Conservation (phyloP, 805 yeast genomes). For the Pichia rugopelliculosa region DNA sequence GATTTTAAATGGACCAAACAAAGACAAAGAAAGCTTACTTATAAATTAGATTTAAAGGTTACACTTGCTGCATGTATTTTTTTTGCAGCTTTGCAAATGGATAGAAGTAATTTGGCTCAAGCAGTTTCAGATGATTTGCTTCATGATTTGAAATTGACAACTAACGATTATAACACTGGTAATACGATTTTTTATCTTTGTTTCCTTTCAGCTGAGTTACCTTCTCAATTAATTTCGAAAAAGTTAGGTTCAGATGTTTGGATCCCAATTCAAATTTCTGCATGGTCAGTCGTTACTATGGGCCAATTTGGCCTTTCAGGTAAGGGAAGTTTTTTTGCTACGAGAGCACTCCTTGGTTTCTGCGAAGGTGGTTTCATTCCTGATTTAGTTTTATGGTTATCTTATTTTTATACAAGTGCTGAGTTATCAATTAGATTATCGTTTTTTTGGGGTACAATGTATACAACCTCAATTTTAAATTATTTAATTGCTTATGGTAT, state of each 20-base stretch:
- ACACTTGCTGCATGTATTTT: constrained; percentile 51
- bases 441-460: constrained; percentile 51
- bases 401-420: constrained; percentile 53
- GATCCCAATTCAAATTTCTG: constrained; percentile 50
- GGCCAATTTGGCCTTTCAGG: constrained; percentile 40
- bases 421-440: constrained; percentile 56
- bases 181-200: constrained; percentile 45
- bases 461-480: constrained; percentile 38
- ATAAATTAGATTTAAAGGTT: constrained; percentile 51
- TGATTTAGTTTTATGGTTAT: constrained; percentile 54
- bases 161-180: constrained; percentile 54
- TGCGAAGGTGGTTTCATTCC: constrained; percentile 70
- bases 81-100: constrained; percentile 53
- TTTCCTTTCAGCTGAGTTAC: constrained; percentile 53
- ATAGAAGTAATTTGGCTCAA: constrained; percentile 49
- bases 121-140: constrained; percentile 50
- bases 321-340: constrained; percentile 36
- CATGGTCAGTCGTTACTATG: constrained; percentile 52
- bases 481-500: constrained; percentile 45
- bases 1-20: constrained; percentile 44
- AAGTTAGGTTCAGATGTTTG: constrained; percentile 55
- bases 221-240: constrained; percentile 59
- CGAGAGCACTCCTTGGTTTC: constrained; percentile 47
- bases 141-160: constrained; percentile 43
- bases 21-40: constrained; percentile 42